Base-by-base conservation (phyloP, 2,329 filamentous ascomycete species). In the Fusarium anguioides region DNA sequence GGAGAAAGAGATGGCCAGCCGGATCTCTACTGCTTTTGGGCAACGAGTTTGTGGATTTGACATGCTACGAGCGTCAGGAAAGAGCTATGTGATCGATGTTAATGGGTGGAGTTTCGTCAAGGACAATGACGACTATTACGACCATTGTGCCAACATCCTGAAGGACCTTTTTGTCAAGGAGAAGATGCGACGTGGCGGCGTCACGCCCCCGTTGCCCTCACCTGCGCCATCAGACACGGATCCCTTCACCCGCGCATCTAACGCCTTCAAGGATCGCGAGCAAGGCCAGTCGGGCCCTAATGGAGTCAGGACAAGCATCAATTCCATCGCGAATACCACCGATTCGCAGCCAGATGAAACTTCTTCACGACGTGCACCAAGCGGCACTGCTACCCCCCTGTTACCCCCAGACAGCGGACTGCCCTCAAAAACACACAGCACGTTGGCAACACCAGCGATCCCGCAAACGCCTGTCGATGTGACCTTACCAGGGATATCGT, bases 81-180 rank as follows among this genome's bases (percentile, higher is more conserved):
- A 93, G 77, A 98, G 95, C 76, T 99, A 93, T 79, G 96, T 99
- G 46, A 99, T 99, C 70, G 96, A 99, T 74, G 96, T 99, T 72
- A 99, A 99, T 77, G 96, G 96, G 14, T 99, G 96, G 96, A 98
- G 95, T 75, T 99, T 99, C 74, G 96, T 99, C 77, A 99, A 99
- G 78, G 96, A 99, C 77, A 99, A 99, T 73, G 95, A 97, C 65
- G 94, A 97, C 62, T 99, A 99, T 78, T 99, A 99, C 77, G 92
- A 98, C 74, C 93, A 93, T 74, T 96, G 91, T 71, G 89, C 96
- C 21, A 89, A 84, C 60, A 97, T 98, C 46, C 82, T 99, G 49
- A 92, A 90, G 74, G 90, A 96, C 8, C 92, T 96, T 75, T 98
- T 99, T 70, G 83, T 96, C 66, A 88, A 88, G 66, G 95, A 97